Base-by-base conservation (phyloP, 805 yeast species). In the Wickerhamiella alocasiicola region DNA sequence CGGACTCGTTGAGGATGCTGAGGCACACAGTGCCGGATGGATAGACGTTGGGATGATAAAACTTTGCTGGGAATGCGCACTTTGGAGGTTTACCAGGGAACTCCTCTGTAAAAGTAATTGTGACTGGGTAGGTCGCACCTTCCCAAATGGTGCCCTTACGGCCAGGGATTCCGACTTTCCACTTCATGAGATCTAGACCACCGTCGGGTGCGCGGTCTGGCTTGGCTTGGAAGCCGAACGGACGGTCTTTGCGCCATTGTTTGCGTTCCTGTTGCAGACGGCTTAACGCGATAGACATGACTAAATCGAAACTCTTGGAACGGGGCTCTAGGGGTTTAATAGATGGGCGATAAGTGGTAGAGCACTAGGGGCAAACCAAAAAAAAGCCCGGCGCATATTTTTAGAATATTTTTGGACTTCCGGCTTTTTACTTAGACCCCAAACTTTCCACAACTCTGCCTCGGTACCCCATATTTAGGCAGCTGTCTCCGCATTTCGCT, bases 131-230 rank as follows among this genome's bases (percentile, higher is more conserved):
- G 0, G 79, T 73, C n/a, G 88, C 97, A 39, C 81, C 81, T 19
- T 73, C 83, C 97, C 97, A 91, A 15, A 76, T 53, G 2, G 98
- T 85, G 48, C 74, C 74, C 30, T 74, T 68, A 58, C 81, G 87
- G 9, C 99, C 99, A 6, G 98, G 98, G 41, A 91, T 81, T 19
- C 97, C 97, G 13, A 95, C 93, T 12, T 74, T 75, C 99, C 99
- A 91, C 53, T 63, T 70, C 55, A 81, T 80, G 47, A 91, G 67
- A 59, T 91, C 85, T 47, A 91, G 66, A 0, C 84, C 65, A 3
- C 98, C 98, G 54, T 85, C 94, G 1, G 66, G 54, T n/a, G 69
- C 66, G 57, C 81, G 87, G 19, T 64, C 56, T 11, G 99, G 99
- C 55, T 83, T 82, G 28, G 99, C 99, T 50, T 64, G 87, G 61